These are phyloP conservation scores for Limtongia smithiae DNA, from an alignment of 805 yeast species.

Conservation along the genomic window DNA sequence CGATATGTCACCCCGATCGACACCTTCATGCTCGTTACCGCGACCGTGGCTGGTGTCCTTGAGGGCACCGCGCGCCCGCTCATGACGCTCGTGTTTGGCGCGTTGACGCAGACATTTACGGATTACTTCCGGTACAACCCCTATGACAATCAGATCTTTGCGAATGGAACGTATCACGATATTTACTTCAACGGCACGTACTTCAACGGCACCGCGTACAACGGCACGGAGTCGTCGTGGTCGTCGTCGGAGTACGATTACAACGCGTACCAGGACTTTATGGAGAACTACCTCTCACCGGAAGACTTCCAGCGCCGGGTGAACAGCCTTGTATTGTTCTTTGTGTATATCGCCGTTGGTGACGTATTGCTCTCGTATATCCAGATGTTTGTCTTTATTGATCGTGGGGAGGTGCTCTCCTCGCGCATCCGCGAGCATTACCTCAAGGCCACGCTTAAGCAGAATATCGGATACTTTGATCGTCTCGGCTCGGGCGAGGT, in stretches of 20 bases:
- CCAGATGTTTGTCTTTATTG: conserved; percentile 39
- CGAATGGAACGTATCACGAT: conserved; percentile 25
- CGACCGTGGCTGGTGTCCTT: conserved; percentile 32
- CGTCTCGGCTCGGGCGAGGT: conserved; percentile 44
- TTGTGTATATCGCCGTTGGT: conserved; percentile 43
- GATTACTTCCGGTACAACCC: conserved; percentile 33
- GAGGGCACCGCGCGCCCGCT: conserved; percentile 39
- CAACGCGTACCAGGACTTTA: conserved; percentile 11
- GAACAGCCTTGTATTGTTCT: conserved; percentile 40
- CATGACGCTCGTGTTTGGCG: conserved; percentile 43
- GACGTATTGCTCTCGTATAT: conserved; percentile 31
- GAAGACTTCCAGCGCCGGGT: conserved; percentile 37
- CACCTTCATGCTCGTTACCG: conserved; percentile 31
- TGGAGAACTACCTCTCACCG: conserved; percentile 18
- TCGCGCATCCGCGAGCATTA: conserved; percentile 41
- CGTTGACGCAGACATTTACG: conserved; percentile 39
- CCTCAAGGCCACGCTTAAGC: conserved; percentile 39
- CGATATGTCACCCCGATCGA: conserved; percentile 37
- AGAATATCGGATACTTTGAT: conserved; percentile 44
- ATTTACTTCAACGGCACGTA: conserved; percentile 20
- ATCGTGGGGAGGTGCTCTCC: conserved; percentile 43
- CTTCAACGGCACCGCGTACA: conserved; percentile 13
- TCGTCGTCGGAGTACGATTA: conserved; percentile 10
- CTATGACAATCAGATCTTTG: conserved; percentile 11
- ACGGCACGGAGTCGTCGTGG: conserved; percentile 28